These are phyloP conservation scores for Kwoniella sp. DNA, from an alignment of 768 basidiomycete genomes.

Conservation along the genomic window DNA sequence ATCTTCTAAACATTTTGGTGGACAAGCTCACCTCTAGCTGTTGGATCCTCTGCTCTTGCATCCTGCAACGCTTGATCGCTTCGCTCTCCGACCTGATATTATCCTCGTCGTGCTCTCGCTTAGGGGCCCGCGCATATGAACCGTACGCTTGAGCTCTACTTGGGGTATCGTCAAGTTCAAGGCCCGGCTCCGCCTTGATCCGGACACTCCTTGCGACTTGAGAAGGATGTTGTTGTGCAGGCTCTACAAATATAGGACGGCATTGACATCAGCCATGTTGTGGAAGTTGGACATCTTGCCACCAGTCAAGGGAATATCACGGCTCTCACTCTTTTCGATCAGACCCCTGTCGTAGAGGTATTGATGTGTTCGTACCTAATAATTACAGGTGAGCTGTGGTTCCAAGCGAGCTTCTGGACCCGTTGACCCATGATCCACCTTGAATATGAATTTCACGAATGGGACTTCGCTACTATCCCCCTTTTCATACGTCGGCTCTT, in stretches of 20 bases:
- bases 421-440: constrained; percentile 11
- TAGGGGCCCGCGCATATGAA: background rate
- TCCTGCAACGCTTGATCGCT: background rate
- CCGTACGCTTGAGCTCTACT: background rate
- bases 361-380: constrained; percentile 7
- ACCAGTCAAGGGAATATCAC: too few relatives aligned
- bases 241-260: constrained; percentile 1
- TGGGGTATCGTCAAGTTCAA: background rate
- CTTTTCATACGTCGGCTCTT: constrained; percentile 12
- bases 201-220: constrained; percentile 10
- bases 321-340: constrained; percentile 15
- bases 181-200: constrained; percentile 18
- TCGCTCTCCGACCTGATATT: background rate
- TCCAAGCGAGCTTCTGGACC: too few relatives aligned
- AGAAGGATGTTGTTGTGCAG: constrained; percentile 19
- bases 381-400: background rate
- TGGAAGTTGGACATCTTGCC: too few relatives aligned
- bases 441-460: constrained; percentile 18
- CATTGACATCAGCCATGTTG: too few relatives aligned
- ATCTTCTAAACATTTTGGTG: background rate
- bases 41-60: background rate
- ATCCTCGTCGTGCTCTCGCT: background rate
- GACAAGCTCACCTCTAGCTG: background rate
- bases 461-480: constrained; percentile 2
- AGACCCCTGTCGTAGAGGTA: constrained; percentile 4